These are phyloP conservation scores for Teunomyces tritomae DNA, from an alignment of 805 yeast genomes.

Conservation along the genomic window DNA sequence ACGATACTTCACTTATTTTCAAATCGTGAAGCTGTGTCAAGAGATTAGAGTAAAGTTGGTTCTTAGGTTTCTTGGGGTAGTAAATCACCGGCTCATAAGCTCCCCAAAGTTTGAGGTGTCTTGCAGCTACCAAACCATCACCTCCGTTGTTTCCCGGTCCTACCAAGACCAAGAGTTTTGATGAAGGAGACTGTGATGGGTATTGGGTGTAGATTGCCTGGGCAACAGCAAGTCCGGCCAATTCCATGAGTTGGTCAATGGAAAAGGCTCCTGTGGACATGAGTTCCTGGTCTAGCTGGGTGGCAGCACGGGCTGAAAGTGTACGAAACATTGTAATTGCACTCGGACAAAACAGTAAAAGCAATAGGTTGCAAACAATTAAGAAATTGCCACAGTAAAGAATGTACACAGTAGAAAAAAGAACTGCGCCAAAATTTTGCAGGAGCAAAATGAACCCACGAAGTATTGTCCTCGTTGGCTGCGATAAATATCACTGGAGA, in stretches of 20 bases:
- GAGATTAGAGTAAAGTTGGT: constrained; percentile 57
- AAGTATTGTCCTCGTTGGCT: too few species aligned
- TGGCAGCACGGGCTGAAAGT: constrained; percentile 54
- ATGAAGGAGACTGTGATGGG: constrained; percentile 44
- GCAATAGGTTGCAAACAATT: background rate
- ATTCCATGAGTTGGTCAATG: constrained; percentile 88
- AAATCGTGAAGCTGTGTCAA: constrained; percentile 65
- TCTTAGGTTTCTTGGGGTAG: constrained; percentile 68
- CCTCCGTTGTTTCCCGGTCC: constrained; percentile 99
- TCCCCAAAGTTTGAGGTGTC: constrained; percentile 74
- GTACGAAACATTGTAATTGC: constrained; percentile 18
- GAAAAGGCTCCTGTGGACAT: constrained; percentile 85
- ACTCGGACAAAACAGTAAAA: background rate
- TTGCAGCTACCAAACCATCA: constrained; percentile 93
- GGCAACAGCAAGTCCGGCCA: constrained; percentile 94
- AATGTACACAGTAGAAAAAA: background rate
- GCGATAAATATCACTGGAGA: background rate
- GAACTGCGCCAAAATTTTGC: background rate
- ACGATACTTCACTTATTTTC: constrained; percentile 54
- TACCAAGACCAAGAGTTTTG: constrained; percentile 62
- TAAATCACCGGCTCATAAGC: constrained; percentile 74
- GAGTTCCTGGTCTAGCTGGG: constrained; percentile 76
- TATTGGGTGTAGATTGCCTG: constrained; percentile 70
- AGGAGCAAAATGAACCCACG: too few species aligned
- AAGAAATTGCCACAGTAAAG: background rate